phyloP scores from a whole-genome alignment of 2,329 filamentous ascomycete species.

The Colletotrichum camelliae region DNA sequence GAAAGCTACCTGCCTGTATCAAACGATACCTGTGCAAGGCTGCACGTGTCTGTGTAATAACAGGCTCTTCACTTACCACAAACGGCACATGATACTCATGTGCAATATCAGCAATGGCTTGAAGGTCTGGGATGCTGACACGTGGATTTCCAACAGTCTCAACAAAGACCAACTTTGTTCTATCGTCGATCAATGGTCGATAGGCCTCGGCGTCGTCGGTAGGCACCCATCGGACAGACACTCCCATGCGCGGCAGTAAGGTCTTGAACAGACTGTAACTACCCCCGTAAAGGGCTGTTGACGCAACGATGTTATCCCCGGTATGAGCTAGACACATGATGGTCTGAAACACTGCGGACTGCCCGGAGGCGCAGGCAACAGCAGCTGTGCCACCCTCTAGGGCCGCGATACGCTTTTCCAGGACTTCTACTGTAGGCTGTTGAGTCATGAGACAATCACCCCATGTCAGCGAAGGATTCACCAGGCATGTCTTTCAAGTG shows the following conservation, averaged over 20 bases:
- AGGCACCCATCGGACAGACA: background rate
- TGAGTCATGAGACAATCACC: too few species aligned
- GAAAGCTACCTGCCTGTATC: too few species aligned
- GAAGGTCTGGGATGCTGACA: background rate
- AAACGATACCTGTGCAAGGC: too few species aligned
- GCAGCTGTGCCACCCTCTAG: background rate
- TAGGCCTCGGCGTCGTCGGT: background rate
- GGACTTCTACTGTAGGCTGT: background rate
- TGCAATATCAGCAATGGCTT: background rate
- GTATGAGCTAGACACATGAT: background rate
- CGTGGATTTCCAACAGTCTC: background rate
- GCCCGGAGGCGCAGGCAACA: background rate
- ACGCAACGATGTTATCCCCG: background rate
- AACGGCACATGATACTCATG: background rate
- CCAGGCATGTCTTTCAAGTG: too few species aligned
- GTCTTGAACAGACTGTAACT: background rate
- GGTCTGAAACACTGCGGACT: background rate
- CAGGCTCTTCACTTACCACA: background rate
- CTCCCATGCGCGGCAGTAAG: background rate
- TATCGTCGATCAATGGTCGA: background rate
- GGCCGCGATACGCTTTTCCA: background rate
- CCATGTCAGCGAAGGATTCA: too few species aligned
- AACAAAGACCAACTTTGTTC: background rate
- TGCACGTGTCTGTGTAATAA: too few species aligned
- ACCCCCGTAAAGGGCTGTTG: background rate